Conservation (phyloP, 768 basidiomycete genomes). For the Lactarius pseudohatsudake region DNA sequence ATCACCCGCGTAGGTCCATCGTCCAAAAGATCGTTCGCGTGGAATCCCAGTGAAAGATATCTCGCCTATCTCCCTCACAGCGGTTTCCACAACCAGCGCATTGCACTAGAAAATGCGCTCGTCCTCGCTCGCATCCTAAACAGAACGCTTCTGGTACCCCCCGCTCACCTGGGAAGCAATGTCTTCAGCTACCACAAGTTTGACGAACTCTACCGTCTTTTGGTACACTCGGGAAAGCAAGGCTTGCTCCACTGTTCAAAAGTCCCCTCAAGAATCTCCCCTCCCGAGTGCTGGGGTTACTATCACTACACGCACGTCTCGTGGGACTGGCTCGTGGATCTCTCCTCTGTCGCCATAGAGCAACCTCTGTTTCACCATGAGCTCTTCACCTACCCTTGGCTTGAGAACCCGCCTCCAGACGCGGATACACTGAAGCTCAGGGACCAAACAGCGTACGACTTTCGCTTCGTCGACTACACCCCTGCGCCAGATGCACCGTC, state of each 20-base stretch:
- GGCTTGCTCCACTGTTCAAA: slow-evolving; percentile 53
- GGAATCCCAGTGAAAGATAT: slow-evolving; percentile 43
- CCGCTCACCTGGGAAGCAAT: slow-evolving; percentile 61
- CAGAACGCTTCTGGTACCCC: slow-evolving; percentile 79
- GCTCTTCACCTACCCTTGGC: slow-evolving; percentile 51
- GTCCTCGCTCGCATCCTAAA: slow-evolving; percentile 67
- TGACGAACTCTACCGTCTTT: slow-evolving; percentile 45
- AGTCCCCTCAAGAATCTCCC: slow-evolving; percentile 38
- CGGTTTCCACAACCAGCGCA: slow-evolving; percentile 84
- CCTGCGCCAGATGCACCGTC: slow-evolving; percentile 25
- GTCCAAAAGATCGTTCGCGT: slow-evolving; percentile 6
- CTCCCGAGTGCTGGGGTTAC: slow-evolving; percentile 60
- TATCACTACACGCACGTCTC: slow-evolving; percentile 60
- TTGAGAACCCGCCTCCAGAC: slow-evolving; percentile 44
- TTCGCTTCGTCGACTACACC: slow-evolving; percentile 50
- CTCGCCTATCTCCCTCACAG: slow-evolving; percentile 81
- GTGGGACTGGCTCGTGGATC: slow-evolving; percentile 70
- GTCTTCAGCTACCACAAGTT: slow-evolving; percentile 61
- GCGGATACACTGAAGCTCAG: slow-evolving; percentile 48
- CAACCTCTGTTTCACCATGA: slow-evolving; percentile 51
- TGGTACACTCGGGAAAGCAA: slow-evolving; percentile 45
- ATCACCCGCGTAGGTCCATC: not conserved
- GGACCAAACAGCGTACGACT: slow-evolving; percentile 61
- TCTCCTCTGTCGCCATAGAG: slow-evolving; percentile 39
- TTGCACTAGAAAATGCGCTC: slow-evolving; percentile 82